Evolutionary conservation across 1,284 basidiomycete species (phyloP), one percentile per base, ranked within the genome.

Genomic region (Inonotus hispidus): DNA sequence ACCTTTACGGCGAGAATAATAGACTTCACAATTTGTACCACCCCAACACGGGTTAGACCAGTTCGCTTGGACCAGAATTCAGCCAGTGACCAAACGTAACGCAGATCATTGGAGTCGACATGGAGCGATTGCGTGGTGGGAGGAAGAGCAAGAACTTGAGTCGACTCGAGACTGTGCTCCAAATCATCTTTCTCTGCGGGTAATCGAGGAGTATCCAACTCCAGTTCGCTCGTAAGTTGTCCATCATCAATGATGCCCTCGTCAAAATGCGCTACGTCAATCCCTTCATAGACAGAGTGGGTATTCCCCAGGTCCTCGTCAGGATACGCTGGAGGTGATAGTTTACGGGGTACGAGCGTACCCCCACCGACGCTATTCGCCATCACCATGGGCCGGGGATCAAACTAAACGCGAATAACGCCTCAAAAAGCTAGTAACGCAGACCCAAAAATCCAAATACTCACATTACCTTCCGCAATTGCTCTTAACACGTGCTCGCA

Each of bases 401-500:
- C 68, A 8, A 70, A 56, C 69, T 71, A 14, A 60, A 45, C 41
- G 7, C 35, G 10, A 43, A 19, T 45, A 37, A 29, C 16, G 32
- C 4, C 8, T 32, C 47, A 14, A 25, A 54, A 8, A n/a, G 16
- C 50, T 29, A 21, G 32, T 39, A 39, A 11, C 4, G 27, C 46
- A 43, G n/a, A 27, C 16, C 11, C 19, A 21, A 25, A 29, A 49
- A 25, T 23, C 53, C 25, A 50, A 14, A 50, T 50, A 10, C 79
- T n/a, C 65, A 88, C 88, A 74, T 78, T 81, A 47, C 88, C 88
- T 56, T 87, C 82, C 45, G 79, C 77, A 54, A 92, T 79, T 1
- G 85, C 88, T 29, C 69, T 70, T 13, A 82, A 70, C 3, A 95
- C 86, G 50, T 87, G 82, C 59, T 91, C 88, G 52, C 86, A 86